phyloP scores from a whole-genome alignment of 2,329 filamentous ascomycete genomes.

The Aspergillus udagawae region DNA sequence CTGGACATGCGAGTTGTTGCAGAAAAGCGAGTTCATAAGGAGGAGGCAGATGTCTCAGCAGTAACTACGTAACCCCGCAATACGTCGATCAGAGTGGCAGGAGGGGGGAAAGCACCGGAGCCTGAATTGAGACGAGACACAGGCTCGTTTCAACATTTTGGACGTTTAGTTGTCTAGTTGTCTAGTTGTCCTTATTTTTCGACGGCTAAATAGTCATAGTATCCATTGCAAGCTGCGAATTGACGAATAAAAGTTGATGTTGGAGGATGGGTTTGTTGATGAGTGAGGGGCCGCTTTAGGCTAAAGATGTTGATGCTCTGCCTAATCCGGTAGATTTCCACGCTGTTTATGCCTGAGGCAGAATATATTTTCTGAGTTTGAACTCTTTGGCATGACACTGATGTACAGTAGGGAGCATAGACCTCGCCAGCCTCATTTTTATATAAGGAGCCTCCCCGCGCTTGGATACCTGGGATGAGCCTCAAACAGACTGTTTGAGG shows the following conservation, averaged over 20 bases:
- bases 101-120: background rate
- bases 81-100: background rate
- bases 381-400: background rate
- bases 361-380: too few relatives aligned
- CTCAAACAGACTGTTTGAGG: background rate
- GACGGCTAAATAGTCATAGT: background rate
- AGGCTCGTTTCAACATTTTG: background rate
- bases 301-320: constrained; percentile 1
- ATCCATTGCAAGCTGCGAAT: background rate
- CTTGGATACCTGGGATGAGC: background rate
- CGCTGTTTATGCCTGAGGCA: constrained; percentile 1
- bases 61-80: background rate
- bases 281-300: background rate
- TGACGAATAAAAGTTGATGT: background rate
- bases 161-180: background rate
- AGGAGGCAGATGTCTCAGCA: background rate
- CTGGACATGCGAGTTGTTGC: background rate
- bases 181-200: background rate
- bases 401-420: too few relatives aligned
- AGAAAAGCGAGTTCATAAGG: too few relatives aligned
- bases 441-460: too few relatives aligned
- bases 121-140: background rate
- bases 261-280: background rate
- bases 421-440: too few relatives aligned
- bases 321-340: constrained; percentile 5